A percentile compares a stretch with the other conserved stretches of the same genome.
Evolutionary conservation across 2,329 filamentous ascomycete species (phyloP).

Genomic region (Neofusicoccum laricinum): DNA sequence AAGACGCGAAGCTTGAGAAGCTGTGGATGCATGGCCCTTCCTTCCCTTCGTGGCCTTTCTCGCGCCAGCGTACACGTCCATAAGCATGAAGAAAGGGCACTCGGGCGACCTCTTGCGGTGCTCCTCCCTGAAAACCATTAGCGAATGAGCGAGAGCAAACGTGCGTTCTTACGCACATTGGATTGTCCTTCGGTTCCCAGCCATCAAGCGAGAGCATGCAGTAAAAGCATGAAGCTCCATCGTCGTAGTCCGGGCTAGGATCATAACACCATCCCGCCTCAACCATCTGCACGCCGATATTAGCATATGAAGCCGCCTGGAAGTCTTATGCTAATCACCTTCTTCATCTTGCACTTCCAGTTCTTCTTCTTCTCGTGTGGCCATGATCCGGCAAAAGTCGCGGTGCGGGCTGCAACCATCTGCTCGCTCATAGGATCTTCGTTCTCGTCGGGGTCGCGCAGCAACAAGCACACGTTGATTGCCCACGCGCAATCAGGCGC

Average conservation of each 20-base stretch:
- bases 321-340: slow-evolving; percentile 53
- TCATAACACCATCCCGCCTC: slow-evolving; percentile 95
- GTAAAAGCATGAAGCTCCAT: slow-evolving; percentile 88
- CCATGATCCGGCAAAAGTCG: slow-evolving; percentile 83
- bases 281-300: slow-evolving; percentile 60
- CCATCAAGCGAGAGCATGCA: slow-evolving; percentile 87
- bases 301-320: neutral
- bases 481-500: slow-evolving; percentile 85
- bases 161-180: slow-evolving; percentile 57
- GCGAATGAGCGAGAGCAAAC: neutral
- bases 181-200: slow-evolving; percentile 92
- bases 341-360: slow-evolving; percentile 86
- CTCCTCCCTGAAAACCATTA: slow-evolving; percentile 62
- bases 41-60: slow-evolving; percentile 52
- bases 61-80: slow-evolving; percentile 49
- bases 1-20: slow-evolving; percentile 69
- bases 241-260: slow-evolving; percentile 75
- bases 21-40: slow-evolving; percentile 24
- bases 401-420: slow-evolving; percentile 73
- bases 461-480: slow-evolving; percentile 56
- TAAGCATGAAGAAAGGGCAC: slow-evolving; percentile 78
- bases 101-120: slow-evolving; percentile 75
- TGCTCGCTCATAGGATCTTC: slow-evolving; percentile 71
- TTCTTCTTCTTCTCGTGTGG: slow-evolving; percentile 84
- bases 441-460: slow-evolving; percentile 59